These are phyloP conservation scores for Solanum hybrid DNA, from an alignment of 305 asterid species.

Conservation along the genomic window DNA sequence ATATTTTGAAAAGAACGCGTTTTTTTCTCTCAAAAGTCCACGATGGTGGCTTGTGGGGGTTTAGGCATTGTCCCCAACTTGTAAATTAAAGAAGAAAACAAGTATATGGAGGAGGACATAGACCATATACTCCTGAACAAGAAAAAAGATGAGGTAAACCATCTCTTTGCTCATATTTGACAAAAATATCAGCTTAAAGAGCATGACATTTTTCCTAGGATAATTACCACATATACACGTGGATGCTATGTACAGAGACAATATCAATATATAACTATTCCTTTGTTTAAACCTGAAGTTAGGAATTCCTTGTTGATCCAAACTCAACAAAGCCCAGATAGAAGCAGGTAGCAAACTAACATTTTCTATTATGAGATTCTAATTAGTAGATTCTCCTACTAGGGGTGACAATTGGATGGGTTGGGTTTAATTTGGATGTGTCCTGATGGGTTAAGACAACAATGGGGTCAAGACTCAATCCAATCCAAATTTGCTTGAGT, in stretches of 20 bases:
- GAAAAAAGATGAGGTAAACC: background rate
- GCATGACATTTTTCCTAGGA: background rate
- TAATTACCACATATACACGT: no score
- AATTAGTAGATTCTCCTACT: no score
- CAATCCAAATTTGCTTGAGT: no score
- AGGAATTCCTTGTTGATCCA: background rate
- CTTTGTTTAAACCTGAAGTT: background rate
- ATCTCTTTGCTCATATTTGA: background rate
- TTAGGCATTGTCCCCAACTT: background rate
- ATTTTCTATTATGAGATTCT: background rate
- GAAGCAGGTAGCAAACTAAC: background rate
- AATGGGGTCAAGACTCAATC: background rate
- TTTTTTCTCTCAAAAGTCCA: background rate
- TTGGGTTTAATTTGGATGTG: background rate
- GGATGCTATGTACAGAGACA: no score
- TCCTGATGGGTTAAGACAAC: no score
- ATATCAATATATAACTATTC: background rate
- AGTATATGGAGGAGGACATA: background rate
- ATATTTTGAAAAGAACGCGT: no score
- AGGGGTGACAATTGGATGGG: background rate
- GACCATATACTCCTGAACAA: no score
- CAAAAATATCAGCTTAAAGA: background rate
- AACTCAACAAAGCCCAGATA: background rate
- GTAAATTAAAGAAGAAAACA: no score
- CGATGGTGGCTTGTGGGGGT: background rate